Evolutionary conservation across 768 basidiomycete species (phyloP).

Genomic region (Leccinum disarticulatum): DNA sequence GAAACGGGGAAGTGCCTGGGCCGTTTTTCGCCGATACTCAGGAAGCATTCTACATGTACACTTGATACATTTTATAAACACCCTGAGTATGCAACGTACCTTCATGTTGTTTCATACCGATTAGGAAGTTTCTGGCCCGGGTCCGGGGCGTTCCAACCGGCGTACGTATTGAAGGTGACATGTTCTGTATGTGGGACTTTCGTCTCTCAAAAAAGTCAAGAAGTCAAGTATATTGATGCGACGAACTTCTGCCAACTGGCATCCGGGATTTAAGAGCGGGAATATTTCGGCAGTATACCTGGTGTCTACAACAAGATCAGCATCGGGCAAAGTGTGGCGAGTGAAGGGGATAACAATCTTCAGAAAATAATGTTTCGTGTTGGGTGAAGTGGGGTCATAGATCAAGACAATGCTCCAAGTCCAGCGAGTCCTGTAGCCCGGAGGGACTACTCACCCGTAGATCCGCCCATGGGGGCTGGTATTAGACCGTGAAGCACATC

Average conservation of each 20-base stretch:
- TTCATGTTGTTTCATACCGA: not conserved
- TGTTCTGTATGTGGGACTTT: not conserved
- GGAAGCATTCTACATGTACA: too few relatives aligned
- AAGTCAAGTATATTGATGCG: too few relatives aligned
- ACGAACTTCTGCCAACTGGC: not conserved
- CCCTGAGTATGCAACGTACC: not conserved
- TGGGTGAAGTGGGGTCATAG: not conserved
- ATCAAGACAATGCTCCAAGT: too few relatives aligned
- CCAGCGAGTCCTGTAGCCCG: too few relatives aligned
- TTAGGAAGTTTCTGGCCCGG: not conserved
- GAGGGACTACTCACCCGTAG: too few relatives aligned
- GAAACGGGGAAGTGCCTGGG: not conserved
- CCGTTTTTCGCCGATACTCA: too few relatives aligned
- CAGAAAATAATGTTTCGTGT: not conserved
- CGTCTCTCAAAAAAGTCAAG: too few relatives aligned
- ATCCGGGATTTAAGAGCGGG: not conserved
- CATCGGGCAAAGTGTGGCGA: not conserved
- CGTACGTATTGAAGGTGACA: not conserved
- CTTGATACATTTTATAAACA: too few relatives aligned
- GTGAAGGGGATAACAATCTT: not conserved
- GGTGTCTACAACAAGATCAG: not conserved
- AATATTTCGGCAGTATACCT: not conserved
- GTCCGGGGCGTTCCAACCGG: not conserved
- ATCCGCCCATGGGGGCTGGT: too few relatives aligned
- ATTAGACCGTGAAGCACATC: too few relatives aligned